Evolutionary conservation across 495 filamentous ascomycete genomes (phyloP), one percentile per base, ranked within the genome.

Genomic region (Copromyces sp.): DNA sequence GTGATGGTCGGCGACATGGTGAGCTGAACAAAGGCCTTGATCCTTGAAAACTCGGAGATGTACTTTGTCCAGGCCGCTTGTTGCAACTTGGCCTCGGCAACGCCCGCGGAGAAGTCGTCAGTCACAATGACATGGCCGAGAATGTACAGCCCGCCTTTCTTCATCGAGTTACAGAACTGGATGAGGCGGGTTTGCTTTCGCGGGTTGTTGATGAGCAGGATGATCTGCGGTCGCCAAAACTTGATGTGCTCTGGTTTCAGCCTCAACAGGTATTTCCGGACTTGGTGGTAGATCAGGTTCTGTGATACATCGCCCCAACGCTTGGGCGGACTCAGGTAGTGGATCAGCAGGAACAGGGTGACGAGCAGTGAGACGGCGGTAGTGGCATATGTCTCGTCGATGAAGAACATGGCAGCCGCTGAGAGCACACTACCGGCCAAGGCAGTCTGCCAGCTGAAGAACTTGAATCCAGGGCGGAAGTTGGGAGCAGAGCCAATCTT

Each of bases 401-500:
- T 92, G 75, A 94, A 94, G 77, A 95, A 93, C 93, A 96, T 96
- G 73, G 91, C 92, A 17, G 87, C 85, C 1, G 90, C 91, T 70
- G 92, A 94, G 16, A 91, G 84, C 32, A 95, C 75, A 24, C 92
- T 89, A 14, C 93, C 93, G 16, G 87, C 82, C 12, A 90, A 87
- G 45, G 93, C 93, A 37, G 93, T 95, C 77, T 92, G 86, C 92
- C 92, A 94, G 72, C 90, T 94, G 83, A 96, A 96, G 77, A 93
- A 93, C 74, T 91, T 91, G 78, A 97, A 97, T 1, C 91, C 93
- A 1, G 93, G 93, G 39, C 93, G 85, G 76, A 97, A 97, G 77
- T 97, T 97, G 9, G 93, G 93, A 2, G 93, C 93, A n/a, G 93
- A 94, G n/a, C 93, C 90, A 68, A 96, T 93, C 79, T 95, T 97